These are phyloP conservation scores for Botrytis porri DNA, from an alignment of 2,329 filamentous ascomycete species.

Conservation along the genomic window DNA sequence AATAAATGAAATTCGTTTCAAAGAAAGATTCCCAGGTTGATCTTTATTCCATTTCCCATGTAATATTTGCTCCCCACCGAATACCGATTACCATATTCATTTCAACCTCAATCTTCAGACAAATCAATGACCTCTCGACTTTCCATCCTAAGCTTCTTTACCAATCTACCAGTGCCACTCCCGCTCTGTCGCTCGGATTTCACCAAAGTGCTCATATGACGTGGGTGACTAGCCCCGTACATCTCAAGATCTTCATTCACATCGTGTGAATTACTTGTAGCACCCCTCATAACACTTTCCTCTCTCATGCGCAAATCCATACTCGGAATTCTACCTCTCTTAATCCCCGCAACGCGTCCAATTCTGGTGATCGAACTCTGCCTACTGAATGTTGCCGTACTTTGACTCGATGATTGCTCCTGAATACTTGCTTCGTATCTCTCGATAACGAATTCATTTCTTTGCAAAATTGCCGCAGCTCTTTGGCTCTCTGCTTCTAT, in stretches of 20 bases:
- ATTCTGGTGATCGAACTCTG: neutral
- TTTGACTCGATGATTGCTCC: no score
- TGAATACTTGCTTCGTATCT: no score
- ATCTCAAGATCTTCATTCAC: neutral
- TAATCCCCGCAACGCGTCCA: neutral
- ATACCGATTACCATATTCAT: no score
- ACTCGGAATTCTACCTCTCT: neutral
- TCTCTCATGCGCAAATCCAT: no score
- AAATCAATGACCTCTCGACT: neutral
- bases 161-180: neutral
- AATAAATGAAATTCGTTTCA: neutral
- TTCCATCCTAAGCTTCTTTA: neutral
- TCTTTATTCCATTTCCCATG: neutral
- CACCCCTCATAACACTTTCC: neutral
- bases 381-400: neutral
- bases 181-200: neutral
- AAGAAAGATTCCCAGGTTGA: neutral
- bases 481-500: neutral
- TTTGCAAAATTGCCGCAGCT: neutral
- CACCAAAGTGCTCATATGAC: neutral
- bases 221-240: neutral
- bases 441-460: neutral
- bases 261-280: neutral
- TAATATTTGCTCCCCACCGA: no score
- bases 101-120: neutral